Evolutionary conservation across 768 basidiomycete species (phyloP), one percentile per base, ranked within the genome.

Genomic region (Boletellus emodensis): DNA sequence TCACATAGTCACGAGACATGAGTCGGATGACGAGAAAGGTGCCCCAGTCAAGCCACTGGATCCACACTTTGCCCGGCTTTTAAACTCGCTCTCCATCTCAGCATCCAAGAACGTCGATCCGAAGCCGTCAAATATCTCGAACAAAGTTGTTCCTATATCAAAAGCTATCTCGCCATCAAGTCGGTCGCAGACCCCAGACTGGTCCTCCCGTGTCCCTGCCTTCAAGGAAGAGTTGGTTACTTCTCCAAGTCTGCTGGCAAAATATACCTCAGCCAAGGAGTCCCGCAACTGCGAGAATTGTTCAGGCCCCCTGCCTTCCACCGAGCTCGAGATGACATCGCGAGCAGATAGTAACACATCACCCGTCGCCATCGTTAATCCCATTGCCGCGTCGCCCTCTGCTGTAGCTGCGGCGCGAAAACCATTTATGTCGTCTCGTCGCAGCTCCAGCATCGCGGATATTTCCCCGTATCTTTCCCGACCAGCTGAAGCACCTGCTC

Each of bases 391-490:
- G 2, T 56, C 65, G 18, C 44, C 51, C 17, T 53, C 59, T 3
- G 28, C 53, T 41, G 30, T 26, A 39, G 42, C 59, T 37, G 34
- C 63, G 5, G 49, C 55, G 26, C 61, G 60, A 33, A 65, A 68
- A 48, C 36, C 56, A 44, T 10, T 32, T 26, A 42, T 46, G 48
- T 60, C 63, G 24, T 70, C 66, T 42, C 68, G 68, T 46, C 66
- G 66, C 30, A 68, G 56, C 40, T 77, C 83, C 34, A 76, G 75
- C 34, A 77, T 78, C 18, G 78, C 83, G 13, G 85, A 86, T 59
- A 80, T 87, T 48, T 85, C 84, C 7, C 84, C 86, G 0, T 87
- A 88, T 63, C 69, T 87, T 45, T 71, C 80, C 10, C 77, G 78
- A 47, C 69, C 79, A 7, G 65, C 69, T 22, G 83, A 79, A 53